A percentile compares a stretch with the other conserved stretches of the same genome.
Evolutionary conservation across 306 rosid species (phyloP).

Genomic region (Malus fusca): DNA sequence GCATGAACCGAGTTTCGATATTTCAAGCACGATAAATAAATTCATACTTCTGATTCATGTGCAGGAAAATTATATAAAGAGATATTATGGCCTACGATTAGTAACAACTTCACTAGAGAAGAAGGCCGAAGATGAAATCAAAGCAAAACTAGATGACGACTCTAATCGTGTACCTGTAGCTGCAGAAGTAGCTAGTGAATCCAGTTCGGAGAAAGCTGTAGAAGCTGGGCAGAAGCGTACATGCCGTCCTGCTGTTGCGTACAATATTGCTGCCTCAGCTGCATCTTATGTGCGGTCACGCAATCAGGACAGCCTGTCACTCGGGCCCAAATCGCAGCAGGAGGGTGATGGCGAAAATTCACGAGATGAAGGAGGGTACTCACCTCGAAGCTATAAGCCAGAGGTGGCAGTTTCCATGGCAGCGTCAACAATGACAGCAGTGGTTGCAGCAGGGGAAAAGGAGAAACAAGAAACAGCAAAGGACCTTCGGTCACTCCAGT

Average conservation of each 20-base stretch:
- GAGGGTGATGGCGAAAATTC: conserved; percentile 21
- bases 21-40: not conserved
- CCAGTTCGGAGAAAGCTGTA: conserved; percentile 20
- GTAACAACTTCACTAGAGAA: conserved; percentile 70
- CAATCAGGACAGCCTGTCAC: conserved; percentile 41
- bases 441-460: conserved; percentile 83
- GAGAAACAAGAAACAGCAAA: conserved; percentile 73
- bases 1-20: not conserved
- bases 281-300: conserved; percentile 66
- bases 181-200: conserved; percentile 20
- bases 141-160: conserved; percentile 39
- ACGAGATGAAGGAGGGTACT: conserved; percentile 28
- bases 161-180: conserved; percentile 30
- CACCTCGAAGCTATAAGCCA: conserved; percentile 40
- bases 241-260: conserved; percentile 45
- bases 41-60: conserved; percentile 16
- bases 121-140: conserved; percentile 51
- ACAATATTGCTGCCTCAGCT: conserved; percentile 81
- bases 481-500: conserved; percentile 72
- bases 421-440: conserved; percentile 83
- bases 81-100: conserved; percentile 52
- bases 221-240: conserved; percentile 28
- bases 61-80: conserved; percentile 67
- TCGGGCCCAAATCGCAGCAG: conserved; percentile 24
- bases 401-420: conserved; percentile 82